Percentiles rank a stretch among this genome's conserved stretches.
Conservation (phyloP, 148 eudicot species). For the Pharnaceum exiguum region DNA sequence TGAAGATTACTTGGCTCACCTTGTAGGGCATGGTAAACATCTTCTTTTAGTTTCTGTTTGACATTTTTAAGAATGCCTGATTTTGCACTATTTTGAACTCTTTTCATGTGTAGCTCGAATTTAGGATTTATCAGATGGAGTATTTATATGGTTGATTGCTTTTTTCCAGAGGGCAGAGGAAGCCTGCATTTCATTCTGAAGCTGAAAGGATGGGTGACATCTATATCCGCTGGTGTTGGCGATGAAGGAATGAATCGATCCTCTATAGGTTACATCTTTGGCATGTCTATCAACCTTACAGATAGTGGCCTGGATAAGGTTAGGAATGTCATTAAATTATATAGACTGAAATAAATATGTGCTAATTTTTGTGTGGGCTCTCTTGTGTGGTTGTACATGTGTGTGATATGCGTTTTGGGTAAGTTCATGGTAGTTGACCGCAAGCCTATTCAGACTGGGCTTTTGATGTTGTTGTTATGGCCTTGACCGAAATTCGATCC, state of each 20-base stretch:
- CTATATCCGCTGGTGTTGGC: constrained; percentile 95
- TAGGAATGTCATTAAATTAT: no score
- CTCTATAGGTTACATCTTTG: constrained; percentile 73
- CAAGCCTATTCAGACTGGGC: no score
- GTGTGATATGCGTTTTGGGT: no score
- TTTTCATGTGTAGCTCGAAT: background rate
- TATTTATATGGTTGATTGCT: constrained; percentile 3
- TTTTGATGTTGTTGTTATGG: background rate
- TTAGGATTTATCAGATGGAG: background rate
- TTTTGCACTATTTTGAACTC: background rate
- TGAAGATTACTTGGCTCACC: constrained; percentile 93
- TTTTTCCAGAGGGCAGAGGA: constrained; percentile 84
- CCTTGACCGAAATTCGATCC: constrained; percentile 10
- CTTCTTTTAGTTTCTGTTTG: background rate
- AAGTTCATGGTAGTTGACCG: no score
- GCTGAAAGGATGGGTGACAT: constrained; percentile 86
- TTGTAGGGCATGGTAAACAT: constrained; percentile 88
- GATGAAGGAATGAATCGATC: constrained; percentile 90
- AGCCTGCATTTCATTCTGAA: constrained; percentile 82
- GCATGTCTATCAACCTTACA: constrained; percentile 86
- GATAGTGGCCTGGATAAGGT: constrained; percentile 91
- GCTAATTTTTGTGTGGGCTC: no score
- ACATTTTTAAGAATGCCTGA: background rate
- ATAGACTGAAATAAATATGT: no score
- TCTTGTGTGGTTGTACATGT: no score